Conservation (phyloP, 176 grass and related monocot species). For the Paspalum notatum region DNA sequence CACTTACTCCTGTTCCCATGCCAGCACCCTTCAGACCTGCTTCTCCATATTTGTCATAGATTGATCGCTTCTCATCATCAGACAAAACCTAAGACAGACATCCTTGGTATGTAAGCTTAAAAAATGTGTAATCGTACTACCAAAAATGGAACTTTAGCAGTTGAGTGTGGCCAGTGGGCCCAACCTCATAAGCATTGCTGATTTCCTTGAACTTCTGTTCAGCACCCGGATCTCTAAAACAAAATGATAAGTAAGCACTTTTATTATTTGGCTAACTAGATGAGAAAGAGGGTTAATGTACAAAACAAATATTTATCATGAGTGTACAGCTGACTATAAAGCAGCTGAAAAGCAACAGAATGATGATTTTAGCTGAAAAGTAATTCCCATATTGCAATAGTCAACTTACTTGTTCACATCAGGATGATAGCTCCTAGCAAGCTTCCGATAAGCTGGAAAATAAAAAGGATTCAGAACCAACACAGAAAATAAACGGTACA, state of each 20-base stretch:
- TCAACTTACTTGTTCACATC: constrained; percentile 95
- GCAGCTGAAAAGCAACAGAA: constrained; percentile 2
- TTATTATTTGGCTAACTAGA: constrained; percentile 11
- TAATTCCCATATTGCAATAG: neutral
- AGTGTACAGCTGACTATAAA: constrained; percentile 3
- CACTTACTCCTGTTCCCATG: constrained; percentile 92
- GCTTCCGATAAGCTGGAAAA: constrained; percentile 86
- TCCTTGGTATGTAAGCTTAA: constrained; percentile 17
- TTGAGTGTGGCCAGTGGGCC: constrained; percentile 21
- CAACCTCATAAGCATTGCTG: constrained; percentile 98
- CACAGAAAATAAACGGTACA: constrained; percentile 15
- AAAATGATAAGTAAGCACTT: constrained; percentile 36
- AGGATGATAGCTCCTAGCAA: constrained; percentile 90
- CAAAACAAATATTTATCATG: constrained; percentile 15
- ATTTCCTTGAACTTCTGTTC: constrained; percentile 98
- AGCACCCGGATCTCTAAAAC: constrained; percentile 87
- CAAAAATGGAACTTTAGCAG: constrained; percentile 23
- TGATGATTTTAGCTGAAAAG: neutral
- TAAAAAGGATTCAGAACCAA: constrained; percentile 33
- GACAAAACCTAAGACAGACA: constrained; percentile 69
- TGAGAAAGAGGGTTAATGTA: constrained; percentile 28
- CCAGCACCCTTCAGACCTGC: constrained; percentile 93
- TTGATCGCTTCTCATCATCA: constrained; percentile 90
- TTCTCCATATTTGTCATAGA: constrained; percentile 99
- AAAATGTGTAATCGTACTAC: constrained; percentile 21